phyloP scores from a whole-genome alignment of 75 land plant genomes.

The Sequoia sempervirens region DNA sequence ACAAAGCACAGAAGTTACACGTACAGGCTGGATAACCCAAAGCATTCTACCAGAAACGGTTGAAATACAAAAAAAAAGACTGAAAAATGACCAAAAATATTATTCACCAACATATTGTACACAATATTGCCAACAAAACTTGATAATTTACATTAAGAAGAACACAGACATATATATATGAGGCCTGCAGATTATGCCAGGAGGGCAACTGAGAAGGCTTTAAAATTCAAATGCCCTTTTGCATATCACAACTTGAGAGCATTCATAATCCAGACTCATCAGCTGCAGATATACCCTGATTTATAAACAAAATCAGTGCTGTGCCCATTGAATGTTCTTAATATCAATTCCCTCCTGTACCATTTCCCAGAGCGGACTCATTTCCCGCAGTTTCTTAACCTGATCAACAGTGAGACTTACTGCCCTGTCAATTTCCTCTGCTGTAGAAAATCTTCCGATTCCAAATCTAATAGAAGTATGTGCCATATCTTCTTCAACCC shows the following conservation, averaged over 20 bases:
- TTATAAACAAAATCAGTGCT: conserved; percentile 43
- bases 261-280: not conserved
- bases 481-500: conserved; percentile 99
- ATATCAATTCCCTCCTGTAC: conserved; percentile 91
- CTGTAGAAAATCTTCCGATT: conserved; percentile 92
- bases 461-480: conserved; percentile 97
- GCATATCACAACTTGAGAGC: not conserved
- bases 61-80: not conserved
- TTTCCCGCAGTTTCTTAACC: conserved; percentile 85
- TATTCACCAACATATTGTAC: not conserved
- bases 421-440: conserved; percentile 80
- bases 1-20: not conserved
- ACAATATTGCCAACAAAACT: not conserved
- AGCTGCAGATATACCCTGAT: not conserved
- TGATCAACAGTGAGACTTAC: conserved; percentile 75
- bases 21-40: not conserved
- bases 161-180: not conserved
- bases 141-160: not conserved
- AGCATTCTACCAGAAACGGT: not conserved
- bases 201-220: not conserved
- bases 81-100: not conserved
- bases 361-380: conserved; percentile 99
- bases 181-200: not conserved
- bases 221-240: not conserved
- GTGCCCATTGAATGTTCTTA: conserved; percentile 91